Conservation (phyloP, 2,329 filamentous ascomycete species). For the Cladosporium sp. region DNA sequence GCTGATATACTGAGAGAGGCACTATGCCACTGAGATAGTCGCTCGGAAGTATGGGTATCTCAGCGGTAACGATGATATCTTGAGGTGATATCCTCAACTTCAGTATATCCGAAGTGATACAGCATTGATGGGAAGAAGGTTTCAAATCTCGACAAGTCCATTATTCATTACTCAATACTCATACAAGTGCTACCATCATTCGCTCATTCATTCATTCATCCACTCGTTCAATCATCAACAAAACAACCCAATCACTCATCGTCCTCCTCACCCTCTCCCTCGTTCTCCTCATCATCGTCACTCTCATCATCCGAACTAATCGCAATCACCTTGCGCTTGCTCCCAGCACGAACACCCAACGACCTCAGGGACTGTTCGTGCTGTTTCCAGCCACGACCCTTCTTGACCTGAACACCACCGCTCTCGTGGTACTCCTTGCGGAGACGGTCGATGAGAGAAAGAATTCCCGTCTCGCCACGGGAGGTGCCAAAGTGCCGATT, state of each 20-base stretch:
- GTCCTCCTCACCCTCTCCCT: background rate
- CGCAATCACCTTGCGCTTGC: background rate
- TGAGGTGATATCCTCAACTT: no score
- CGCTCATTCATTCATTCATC: no score
- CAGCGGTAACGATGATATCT: no score
- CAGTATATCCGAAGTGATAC: no score
- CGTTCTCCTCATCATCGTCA: background rate
- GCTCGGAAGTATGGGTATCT: no score
- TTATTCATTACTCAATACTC: no score
- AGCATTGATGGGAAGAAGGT: no score
- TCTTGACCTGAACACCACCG: background rate
- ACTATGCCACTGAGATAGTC: no score
- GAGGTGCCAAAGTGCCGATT: background rate
- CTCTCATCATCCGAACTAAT: background rate
- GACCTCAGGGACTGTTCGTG: background rate
- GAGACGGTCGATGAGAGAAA: slow-evolving; percentile 4
- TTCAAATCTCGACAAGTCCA: no score
- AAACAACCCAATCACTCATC: background rate
- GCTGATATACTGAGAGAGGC: no score
- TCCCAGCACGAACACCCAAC: background rate
- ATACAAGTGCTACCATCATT: no score
- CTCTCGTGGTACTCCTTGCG: slow-evolving; percentile 2
- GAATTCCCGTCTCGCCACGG: background rate
- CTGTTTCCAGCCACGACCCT: slow-evolving; percentile 1
- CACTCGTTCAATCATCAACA: background rate